Percentiles rank a stretch among this genome's conserved stretches.
Evolutionary conservation across 257 asterid genomes (phyloP).

Genomic region (Datura wrightii): DNA sequence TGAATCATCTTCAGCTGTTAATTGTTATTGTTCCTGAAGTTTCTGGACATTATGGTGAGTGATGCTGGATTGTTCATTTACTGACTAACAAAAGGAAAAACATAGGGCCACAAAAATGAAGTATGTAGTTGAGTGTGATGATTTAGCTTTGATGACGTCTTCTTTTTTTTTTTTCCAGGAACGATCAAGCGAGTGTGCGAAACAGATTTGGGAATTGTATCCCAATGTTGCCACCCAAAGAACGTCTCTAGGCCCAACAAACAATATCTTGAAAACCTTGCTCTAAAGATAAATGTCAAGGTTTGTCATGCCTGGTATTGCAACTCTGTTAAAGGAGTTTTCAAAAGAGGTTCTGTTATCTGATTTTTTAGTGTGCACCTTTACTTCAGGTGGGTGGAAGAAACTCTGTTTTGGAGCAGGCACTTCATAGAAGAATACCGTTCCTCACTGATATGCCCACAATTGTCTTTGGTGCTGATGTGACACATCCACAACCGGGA

Average conservation of each 20-base stretch:
- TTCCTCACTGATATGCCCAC: slow-evolving; percentile 62
- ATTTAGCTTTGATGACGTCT: not conserved
- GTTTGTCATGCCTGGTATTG: slow-evolving; percentile 41
- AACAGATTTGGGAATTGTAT: slow-evolving; percentile 82
- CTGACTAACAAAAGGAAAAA: not conserved
- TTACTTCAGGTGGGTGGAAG: slow-evolving; percentile 75
- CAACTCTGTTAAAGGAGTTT: not conserved
- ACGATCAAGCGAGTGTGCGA: slow-evolving; percentile 75
- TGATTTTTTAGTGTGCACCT: not conserved
- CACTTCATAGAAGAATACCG: slow-evolving; percentile 40
- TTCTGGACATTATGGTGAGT: slow-evolving; percentile 70
- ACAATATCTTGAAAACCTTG: slow-evolving; percentile 74
- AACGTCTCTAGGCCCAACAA: slow-evolving; percentile 34
- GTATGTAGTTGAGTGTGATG: slow-evolving; percentile 22
- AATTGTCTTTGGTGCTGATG: slow-evolving; percentile 89
- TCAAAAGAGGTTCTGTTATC: not conserved
- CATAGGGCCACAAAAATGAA: not conserved
- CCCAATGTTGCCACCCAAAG: slow-evolving; percentile 80
- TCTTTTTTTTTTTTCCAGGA: slow-evolving; percentile 48
- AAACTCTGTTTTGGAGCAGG: slow-evolving; percentile 59
- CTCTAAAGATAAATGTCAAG: slow-evolving; percentile 86
- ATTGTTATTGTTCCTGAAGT: slow-evolving; percentile 71
- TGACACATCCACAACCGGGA: slow-evolving; percentile 87
- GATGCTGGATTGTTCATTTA: not conserved
- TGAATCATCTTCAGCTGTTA: slow-evolving; percentile 59